Conservation (phyloP, 345 rosid genomes). For the Clarkia xantiana region DNA sequence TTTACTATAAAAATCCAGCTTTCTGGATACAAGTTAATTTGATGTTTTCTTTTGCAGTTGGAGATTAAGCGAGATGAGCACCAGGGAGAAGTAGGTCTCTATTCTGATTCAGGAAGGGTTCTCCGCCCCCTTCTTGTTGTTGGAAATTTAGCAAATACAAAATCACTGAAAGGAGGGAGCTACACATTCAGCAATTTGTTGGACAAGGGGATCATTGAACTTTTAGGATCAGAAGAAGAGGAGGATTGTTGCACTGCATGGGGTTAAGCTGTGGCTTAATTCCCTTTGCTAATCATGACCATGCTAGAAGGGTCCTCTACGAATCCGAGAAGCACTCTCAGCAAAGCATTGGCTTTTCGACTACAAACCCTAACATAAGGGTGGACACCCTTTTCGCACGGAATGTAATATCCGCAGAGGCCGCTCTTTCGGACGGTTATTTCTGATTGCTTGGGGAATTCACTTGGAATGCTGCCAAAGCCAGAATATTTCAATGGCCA, state of each 20-base stretch:
- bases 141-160: conserved; percentile 40
- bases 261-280: conserved; percentile 81
- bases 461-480: conserved; percentile 26
- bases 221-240: conserved; percentile 80
- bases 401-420: conserved; percentile 68
- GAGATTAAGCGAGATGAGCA: conserved; percentile 67
- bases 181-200: conserved; percentile 41
- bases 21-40: background rate
- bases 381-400: conserved; percentile 74
- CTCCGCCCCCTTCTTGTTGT: conserved; percentile 81
- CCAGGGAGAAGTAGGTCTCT: conserved; percentile 61
- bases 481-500: conserved; percentile 72
- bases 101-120: conserved; percentile 77
- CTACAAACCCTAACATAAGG: conserved; percentile 69
- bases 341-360: conserved; percentile 82
- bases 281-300: conserved; percentile 85
- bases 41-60: conserved; percentile 28
- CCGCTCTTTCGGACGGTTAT: conserved; percentile 72
- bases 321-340: conserved; percentile 83
- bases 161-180: conserved; percentile 29
- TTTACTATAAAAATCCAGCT: too few species aligned
- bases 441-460: conserved; percentile 55
- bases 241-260: conserved; percentile 74
- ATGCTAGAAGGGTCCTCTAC: conserved; percentile 79
- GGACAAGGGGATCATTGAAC: conserved; percentile 61